Base-by-base conservation (phyloP, 2,329 filamentous ascomycete genomes). In the Chalaropsis thielavioides region DNA sequence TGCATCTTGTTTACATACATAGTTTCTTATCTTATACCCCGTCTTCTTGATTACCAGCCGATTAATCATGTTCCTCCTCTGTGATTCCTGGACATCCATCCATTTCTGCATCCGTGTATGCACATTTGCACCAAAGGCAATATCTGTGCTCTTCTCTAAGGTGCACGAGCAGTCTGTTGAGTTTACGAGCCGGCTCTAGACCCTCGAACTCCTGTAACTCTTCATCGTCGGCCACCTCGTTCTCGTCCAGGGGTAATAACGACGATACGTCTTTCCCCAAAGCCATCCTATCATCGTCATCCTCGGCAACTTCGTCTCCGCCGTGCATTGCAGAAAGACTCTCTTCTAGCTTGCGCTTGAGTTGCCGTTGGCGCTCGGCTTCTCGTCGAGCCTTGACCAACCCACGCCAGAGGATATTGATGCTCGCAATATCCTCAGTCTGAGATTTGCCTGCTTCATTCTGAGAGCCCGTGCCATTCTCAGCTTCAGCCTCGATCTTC, bases 81-180 rank as follows among this genome's bases (percentile, higher is more conserved):
- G 85, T 88, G 43, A 86, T 65, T 0, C 94, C 94, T 0, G 94
- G 92, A 78, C 94, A 99, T 0, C 89, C 92, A 13, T 94, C 90
- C 87, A 96, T 86, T 43, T 77, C 75, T 43, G 77, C 77, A 71
- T 90, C 85, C 0, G 85, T 82, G 73, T 96, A 99, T 63, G 79
- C 78, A 74, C 82, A 88, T 74, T 96, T 97, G 76, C 94, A 99
- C 89, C 92, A 99, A 73, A 96, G 96, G 76, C 94, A 99, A 73
- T 99, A 99, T 56, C 80, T 75, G 71, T 90, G 83, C 71, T 82
- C 81, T 61, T 84, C 78, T 44, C 94, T 82, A 64, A 99, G 74
- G 74, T 89, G 85, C 19, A 76, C 73, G 10, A 96, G 80, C 15
- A 95, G 74, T 69, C 78, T 83, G 8, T 78, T 76, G 68, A 97